phyloP scores from a whole-genome alignment of 2,329 filamentous ascomycete species.

The Colletotrichum kahawae region DNA sequence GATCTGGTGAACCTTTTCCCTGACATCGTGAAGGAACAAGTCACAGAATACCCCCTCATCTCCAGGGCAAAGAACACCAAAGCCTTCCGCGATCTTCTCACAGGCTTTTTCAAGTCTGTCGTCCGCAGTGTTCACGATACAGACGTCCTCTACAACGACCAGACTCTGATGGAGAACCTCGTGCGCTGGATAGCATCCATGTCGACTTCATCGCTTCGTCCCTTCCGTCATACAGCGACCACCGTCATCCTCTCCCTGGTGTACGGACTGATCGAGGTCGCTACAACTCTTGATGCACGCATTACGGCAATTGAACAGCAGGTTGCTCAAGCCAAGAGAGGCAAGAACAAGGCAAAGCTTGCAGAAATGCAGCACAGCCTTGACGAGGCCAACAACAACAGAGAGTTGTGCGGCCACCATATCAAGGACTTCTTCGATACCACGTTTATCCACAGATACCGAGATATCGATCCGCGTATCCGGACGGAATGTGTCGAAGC shows the following conservation, averaged over 20 bases:
- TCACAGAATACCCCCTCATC: conserved; percentile 91
- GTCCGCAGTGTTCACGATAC: conserved; percentile 81
- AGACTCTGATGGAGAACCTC: conserved; percentile 83
- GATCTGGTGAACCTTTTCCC: conserved; percentile 7
- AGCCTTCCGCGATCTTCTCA: conserved; percentile 78
- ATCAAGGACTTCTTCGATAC: conserved; percentile 90
- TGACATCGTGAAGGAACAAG: conserved; percentile 62
- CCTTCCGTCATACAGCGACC: conserved; percentile 93
- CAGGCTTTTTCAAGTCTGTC: conserved; percentile 79
- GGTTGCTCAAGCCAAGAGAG: conserved; percentile 74
- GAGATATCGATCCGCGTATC: conserved; percentile 90
- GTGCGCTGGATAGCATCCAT: conserved; percentile 89
- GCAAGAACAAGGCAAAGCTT: conserved; percentile 79
- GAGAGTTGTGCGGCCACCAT: conserved; percentile 71
- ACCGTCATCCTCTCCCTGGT: conserved; percentile 82
- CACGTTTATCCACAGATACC: conserved; percentile 93
- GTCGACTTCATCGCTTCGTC: conserved; percentile 85
- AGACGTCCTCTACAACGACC: conserved; percentile 79
- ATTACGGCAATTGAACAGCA: conserved; percentile 81
- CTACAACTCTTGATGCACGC: conserved; percentile 71
- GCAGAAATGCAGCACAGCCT: conserved; percentile 75
- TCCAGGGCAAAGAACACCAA: conserved; percentile 78
- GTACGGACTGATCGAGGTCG: conserved; percentile 76
- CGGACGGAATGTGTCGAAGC: conserved; percentile 87
- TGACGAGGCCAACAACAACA: conserved; percentile 71